phyloP scores from a whole-genome alignment of 192 early-diverging fungal species.

The Podila verticillata region DNA sequence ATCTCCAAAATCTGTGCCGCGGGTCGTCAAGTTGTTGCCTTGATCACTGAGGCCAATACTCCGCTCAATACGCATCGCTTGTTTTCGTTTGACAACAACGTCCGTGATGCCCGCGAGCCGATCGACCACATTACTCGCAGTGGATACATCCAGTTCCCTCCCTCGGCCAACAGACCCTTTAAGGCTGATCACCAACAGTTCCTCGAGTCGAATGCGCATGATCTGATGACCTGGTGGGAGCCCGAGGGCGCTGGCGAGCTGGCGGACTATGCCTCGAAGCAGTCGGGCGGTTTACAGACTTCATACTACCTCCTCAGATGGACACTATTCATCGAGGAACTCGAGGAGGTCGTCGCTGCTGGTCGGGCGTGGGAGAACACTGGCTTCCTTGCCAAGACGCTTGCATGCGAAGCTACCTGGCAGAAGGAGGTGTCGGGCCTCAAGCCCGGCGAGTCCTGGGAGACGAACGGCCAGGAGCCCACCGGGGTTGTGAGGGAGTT shows the following conservation, averaged over 20 bases:
- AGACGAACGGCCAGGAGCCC: conserved; percentile 29
- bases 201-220: conserved; percentile 41
- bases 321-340: conserved; percentile 23
- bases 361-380: conserved; percentile 1
- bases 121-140: conserved; percentile 10
- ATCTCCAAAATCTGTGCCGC: conserved; percentile 8
- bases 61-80: conserved; percentile 13
- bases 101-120: conserved; percentile 23
- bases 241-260: conserved; percentile 9
- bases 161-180: background rate
- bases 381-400: background rate
- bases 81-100: conserved; percentile 24
- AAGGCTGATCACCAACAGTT: conserved; percentile 30
- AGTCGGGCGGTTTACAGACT: conserved; percentile 31
- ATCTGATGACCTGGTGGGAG: conserved; percentile 47
- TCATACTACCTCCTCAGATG: conserved; percentile 40
- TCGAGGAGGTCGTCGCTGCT: conserved; percentile 12
- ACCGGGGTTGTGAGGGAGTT: conserved; percentile 28
- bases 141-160: background rate
- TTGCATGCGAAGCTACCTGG: conserved; percentile 21
- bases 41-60: conserved; percentile 22
- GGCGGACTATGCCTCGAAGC: conserved; percentile 37
- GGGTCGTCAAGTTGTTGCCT: conserved; percentile 15
- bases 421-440: conserved; percentile 27
- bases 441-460: conserved; percentile 13